Base-by-base conservation (phyloP, 2,329 filamentous ascomycete genomes). In the Ophiostoma fasciatum region DNA sequence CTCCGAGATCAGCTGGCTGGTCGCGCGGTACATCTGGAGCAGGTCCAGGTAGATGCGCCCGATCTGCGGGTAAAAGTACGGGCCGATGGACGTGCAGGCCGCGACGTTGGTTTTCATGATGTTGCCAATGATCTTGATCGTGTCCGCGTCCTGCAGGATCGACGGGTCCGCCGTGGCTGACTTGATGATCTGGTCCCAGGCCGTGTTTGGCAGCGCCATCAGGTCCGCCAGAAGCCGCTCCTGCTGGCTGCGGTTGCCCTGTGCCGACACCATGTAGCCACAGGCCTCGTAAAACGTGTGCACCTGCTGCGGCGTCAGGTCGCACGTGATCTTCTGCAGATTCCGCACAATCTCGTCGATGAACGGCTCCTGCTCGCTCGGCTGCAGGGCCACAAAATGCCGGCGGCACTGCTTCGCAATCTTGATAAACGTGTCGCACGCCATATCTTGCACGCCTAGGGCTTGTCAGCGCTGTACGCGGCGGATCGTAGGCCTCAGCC, bases 31-130 rank as follows among this genome's bases (percentile, higher is more conserved):
- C 92, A 98, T 98, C 51, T 90, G 88, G 39, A 98, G 66, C 88
- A 98, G 96, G 54, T 98, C 90, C 47, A 92, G 77, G 58, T 96
- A 98, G 48, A 98, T 96, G 39, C 85, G 80, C 28, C 88, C 90
- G 48, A 98, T 94, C 55, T 98, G 90, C 11, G 90, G 88, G 52
- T 94, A 94, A 59, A 98, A 98, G 61, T 96, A 98, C 35, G 83
- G 77, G 23, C 92, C 90, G 40, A 98, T 90, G 1, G 90, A 96
- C 25, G 82, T 83, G 58, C 90, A 98, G 25, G 90, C 90, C n/a
- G 92, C 88, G 5, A 98, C 90, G 50, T 98, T 98, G 1, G 90
- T 98, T 71, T 98, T 98, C 90, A 98, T 98, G 54, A 98, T 94
- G 60, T 98, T 98, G 46, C 90, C 90, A 44, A 98, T 87, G 47